Conservation (phyloP, 345 rosid genomes). For the Citrus medica region DNA sequence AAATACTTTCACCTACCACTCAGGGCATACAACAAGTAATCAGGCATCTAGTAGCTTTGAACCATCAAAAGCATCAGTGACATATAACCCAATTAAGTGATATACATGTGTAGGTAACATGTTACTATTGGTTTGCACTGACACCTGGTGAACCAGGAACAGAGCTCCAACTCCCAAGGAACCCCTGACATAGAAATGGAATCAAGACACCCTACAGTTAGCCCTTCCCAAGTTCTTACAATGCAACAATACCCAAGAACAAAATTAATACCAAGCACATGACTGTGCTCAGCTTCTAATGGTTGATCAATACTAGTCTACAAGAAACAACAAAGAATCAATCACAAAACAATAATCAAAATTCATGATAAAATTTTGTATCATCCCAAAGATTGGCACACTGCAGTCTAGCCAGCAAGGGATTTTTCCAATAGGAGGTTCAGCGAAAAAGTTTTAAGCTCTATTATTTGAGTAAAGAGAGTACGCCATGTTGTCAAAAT, state of each 20-base stretch:
- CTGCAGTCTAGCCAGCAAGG: background rate
- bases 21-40: background rate
- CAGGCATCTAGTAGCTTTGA: background rate
- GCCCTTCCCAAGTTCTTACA: background rate
- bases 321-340: background rate
- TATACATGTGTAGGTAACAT: background rate
- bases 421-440: background rate
- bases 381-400: background rate
- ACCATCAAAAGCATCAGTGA: background rate
- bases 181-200: background rate
- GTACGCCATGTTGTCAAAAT: background rate
- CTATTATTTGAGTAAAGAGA: background rate
- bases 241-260: background rate
- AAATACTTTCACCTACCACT: background rate
- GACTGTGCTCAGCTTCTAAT: background rate
- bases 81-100: background rate
- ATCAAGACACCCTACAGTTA: background rate
- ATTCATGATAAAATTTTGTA: background rate
- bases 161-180: background rate
- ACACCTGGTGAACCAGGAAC: background rate
- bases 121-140: too few species aligned
- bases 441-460: background rate
- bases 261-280: background rate
- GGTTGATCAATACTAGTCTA: background rate
- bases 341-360: background rate